phyloP scores from a whole-genome alignment of 192 early-diverging fungal species.

The Cetraspora pellucida region DNA sequence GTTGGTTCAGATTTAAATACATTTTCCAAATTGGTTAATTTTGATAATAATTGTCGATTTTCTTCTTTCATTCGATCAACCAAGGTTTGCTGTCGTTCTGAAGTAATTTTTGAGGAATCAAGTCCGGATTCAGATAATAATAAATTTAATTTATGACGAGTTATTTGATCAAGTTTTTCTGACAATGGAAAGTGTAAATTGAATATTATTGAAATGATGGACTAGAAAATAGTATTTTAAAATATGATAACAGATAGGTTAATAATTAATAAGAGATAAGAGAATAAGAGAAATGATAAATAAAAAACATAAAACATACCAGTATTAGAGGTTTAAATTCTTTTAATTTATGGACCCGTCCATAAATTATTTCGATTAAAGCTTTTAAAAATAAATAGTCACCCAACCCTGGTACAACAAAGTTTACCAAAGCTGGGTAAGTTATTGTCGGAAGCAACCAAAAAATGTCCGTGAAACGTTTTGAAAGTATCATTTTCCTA shows the following conservation, averaged over 20 bases:
- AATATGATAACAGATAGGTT: too few relatives aligned
- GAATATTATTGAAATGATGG: too few relatives aligned
- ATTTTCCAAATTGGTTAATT: constrained; percentile 13
- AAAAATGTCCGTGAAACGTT: background rate
- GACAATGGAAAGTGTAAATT: background rate
- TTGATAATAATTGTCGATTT: constrained; percentile 28
- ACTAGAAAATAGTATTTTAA: too few relatives aligned
- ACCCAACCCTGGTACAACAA: constrained; percentile 17
- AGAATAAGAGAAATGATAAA: too few relatives aligned
- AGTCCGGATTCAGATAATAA: background rate
- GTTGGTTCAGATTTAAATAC: background rate
- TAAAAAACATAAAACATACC: background rate
- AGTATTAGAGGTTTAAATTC: background rate
- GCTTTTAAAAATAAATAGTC: background rate
- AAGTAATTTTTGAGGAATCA: background rate
- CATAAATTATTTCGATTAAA: background rate
- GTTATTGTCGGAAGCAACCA: background rate
- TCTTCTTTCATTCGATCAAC: constrained; percentile 33
- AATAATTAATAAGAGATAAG: too few relatives aligned
- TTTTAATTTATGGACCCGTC: constrained; percentile 28
- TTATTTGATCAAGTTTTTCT: background rate
- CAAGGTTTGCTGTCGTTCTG: background rate
- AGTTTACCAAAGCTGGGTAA: background rate
- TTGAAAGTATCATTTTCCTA: too few relatives aligned
- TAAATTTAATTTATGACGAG: background rate